Evolutionary conservation across 805 yeast species (phyloP).

Genomic region (Saccharomycopsis vini): DNA sequence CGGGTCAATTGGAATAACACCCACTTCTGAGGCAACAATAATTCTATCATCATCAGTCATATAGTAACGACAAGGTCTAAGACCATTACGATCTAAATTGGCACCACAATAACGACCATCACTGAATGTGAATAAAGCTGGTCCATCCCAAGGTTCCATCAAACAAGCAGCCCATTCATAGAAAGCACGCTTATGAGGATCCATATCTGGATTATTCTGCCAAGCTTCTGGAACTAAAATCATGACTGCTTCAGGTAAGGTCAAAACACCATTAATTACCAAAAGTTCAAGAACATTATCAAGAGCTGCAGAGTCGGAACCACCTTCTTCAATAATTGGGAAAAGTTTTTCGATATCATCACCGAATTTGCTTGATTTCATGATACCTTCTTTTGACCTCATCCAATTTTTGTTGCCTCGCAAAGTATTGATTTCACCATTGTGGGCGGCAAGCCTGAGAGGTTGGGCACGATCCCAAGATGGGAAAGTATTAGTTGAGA

Average conservation of each 20-base stretch:
- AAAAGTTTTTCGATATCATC: constrained; percentile 84
- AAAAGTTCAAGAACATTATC: constrained; percentile 91
- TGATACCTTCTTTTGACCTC: constrained; percentile 97
- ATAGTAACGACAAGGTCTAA: constrained; percentile 97
- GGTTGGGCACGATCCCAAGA: constrained; percentile 99
- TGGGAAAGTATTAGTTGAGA: constrained; percentile 97
- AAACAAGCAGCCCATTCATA: constrained; percentile 99
- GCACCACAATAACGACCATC: constrained; percentile 99
- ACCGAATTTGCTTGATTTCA: constrained; percentile 80
- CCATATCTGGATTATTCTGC: constrained; percentile 84
- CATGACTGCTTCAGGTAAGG: constrained; percentile 96
- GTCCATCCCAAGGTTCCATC: constrained; percentile 99
- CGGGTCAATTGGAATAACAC: constrained; percentile 86
- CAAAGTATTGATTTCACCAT: constrained; percentile 95
- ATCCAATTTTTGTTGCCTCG: constrained; percentile 99
- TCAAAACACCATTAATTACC: constrained; percentile 82
- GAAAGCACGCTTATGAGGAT: constrained; percentile 85
- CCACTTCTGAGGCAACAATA: constrained; percentile 97
- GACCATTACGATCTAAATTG: constrained; percentile 91
- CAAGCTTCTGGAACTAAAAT: constrained; percentile 95
- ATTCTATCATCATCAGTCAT: constrained; percentile 90
- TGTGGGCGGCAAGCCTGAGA: constrained; percentile 92
- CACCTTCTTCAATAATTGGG: constrained; percentile 97
- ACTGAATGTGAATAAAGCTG: constrained; percentile 92
- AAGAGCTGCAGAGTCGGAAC: constrained; percentile 96